A percentile compares a stretch with the other conserved stretches of the same genome.
Conservation (phyloP, 2,329 filamentous ascomycete species). For the Colletotrichum liriopes region DNA sequence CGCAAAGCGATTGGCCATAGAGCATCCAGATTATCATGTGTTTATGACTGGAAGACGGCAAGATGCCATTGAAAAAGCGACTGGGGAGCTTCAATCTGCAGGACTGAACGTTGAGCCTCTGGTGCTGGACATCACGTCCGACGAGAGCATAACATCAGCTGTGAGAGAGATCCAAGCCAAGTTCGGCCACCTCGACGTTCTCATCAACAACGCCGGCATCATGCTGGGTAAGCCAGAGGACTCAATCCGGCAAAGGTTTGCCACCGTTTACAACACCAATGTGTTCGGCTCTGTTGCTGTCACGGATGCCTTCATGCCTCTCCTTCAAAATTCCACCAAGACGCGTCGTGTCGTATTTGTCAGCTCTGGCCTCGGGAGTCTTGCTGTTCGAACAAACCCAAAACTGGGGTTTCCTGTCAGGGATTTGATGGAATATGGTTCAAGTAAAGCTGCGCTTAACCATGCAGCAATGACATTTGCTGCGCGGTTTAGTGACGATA, state of each 20-base stretch:
- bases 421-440: conserved; percentile 26
- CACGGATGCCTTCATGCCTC: conserved; percentile 59
- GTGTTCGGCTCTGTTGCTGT: conserved; percentile 71
- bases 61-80: conserved; percentile 32
- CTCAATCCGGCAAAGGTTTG: conserved; percentile 62
- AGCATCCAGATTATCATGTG: conserved; percentile 32
- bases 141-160: conserved; percentile 54
- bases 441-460: conserved; percentile 39
- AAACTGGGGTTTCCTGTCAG: neutral
- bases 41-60: conserved; percentile 29
- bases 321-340: conserved; percentile 48
- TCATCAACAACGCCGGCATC: conserved; percentile 75
- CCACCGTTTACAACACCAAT: conserved; percentile 71
- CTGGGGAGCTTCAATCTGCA: conserved; percentile 8
- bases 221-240: conserved; percentile 70
- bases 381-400: conserved; percentile 23
- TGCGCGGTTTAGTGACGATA: conserved; percentile 7
- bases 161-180: conserved; percentile 58
- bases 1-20: conserved; percentile 20
- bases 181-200: conserved; percentile 71
- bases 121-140: conserved; percentile 69
- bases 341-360: conserved; percentile 25
- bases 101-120: conserved; percentile 48
- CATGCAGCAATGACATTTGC: conserved; percentile 32
- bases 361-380: conserved; percentile 32